Conservation (phyloP, 805 yeast species). For the Candida dendrica region DNA sequence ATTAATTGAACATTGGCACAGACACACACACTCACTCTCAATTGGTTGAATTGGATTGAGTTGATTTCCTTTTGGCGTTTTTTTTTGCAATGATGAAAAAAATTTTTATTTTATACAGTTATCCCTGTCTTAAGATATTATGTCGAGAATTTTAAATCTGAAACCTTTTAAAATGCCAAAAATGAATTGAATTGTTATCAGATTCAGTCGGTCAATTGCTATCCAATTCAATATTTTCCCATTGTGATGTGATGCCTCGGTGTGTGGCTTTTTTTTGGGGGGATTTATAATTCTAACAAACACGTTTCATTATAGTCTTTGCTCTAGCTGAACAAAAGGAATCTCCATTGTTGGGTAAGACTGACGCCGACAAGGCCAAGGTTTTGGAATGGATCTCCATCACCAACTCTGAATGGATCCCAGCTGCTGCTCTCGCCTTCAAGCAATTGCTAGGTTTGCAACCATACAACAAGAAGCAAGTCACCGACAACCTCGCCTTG, state of each 20-base stretch:
- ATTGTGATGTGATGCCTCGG: no score
- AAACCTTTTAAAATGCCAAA: conserved; percentile 17
- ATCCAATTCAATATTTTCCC: neutral
- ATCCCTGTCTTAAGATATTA: conserved; percentile 78
- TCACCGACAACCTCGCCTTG: conserved; percentile 37
- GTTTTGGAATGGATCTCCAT: conserved; percentile 75
- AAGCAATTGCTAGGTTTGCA: conserved; percentile 52
- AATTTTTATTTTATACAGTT: conserved; percentile 53
- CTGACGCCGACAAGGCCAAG: conserved; percentile 34
- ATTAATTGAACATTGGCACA: no score
- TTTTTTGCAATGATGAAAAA: conserved; percentile 47
- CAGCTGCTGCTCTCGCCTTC: conserved; percentile 41
- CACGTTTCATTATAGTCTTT: conserved; percentile 21
- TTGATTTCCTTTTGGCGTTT: neutral
- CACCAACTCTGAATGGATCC: conserved; percentile 60
- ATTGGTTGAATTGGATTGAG: neutral
- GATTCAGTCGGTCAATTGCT: no score
- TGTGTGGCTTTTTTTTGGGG: no score
- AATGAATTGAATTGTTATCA: neutral
- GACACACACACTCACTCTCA: no score
- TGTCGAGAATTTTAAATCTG: conserved; percentile 65
- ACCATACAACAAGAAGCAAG: conserved; percentile 73
- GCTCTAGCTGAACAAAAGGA: conserved; percentile 27
- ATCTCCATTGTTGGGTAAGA: conserved; percentile 52
- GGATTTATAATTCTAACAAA: no score